Evolutionary conservation across 148 eudicot species (phyloP).

Genomic region (Agrostemma githago): DNA sequence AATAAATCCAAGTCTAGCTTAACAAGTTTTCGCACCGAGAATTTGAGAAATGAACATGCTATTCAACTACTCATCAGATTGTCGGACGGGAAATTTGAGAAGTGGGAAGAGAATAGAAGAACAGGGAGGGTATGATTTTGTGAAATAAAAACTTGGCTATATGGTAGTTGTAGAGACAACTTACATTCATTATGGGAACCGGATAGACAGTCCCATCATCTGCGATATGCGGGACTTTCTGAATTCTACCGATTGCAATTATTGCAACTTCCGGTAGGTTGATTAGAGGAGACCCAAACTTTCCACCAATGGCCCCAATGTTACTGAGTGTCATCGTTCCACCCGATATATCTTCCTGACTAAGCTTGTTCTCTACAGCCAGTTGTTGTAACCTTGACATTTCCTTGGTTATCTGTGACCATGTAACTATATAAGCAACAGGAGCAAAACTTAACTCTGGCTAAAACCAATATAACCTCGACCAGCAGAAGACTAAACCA

Average conservation of each 20-base stretch:
- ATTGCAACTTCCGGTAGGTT: constrained; percentile 85
- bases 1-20: not conserved
- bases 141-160: not conserved
- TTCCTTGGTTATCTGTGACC: constrained; percentile 73
- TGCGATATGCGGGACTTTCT: constrained; percentile 55
- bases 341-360: constrained; percentile 65
- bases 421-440: not conserved
- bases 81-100: too few relatives aligned
- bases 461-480: not conserved
- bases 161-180: constrained; percentile 10
- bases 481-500: not conserved
- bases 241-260: constrained; percentile 78
- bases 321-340: constrained; percentile 95
- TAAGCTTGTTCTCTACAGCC: constrained; percentile 78
- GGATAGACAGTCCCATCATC: constrained; percentile 78
- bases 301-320: constrained; percentile 94
- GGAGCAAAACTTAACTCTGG: not conserved
- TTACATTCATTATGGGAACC: constrained; percentile 67
- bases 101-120: too few relatives aligned
- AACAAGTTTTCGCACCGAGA: too few relatives aligned
- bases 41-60: too few relatives aligned
- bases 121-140: not conserved
- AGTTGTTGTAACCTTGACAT: constrained; percentile 61
- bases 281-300: constrained; percentile 85
- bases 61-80: too few relatives aligned